Evolutionary conservation across 2,329 filamentous ascomycete species (phyloP).

Genomic region (Trichoderma breve): DNA sequence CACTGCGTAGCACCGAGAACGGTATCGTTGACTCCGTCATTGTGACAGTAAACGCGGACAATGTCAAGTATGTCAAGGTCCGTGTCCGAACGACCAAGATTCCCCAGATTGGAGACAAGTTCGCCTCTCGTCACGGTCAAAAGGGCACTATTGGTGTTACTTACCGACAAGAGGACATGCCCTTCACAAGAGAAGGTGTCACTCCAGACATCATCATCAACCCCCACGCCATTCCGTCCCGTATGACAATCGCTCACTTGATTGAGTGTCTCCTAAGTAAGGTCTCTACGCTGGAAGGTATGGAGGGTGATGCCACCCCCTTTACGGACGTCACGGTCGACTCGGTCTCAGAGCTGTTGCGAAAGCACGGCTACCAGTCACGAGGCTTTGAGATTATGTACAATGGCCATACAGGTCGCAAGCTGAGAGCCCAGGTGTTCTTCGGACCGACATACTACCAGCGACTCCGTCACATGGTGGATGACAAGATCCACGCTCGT

Average conservation of each 20-base stretch:
- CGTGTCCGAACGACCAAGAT: constrained; percentile 96
- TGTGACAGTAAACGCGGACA: constrained; percentile 91
- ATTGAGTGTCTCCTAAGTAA: constrained; percentile 98
- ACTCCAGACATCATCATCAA: constrained; percentile 98
- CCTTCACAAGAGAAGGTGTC: constrained; percentile 88
- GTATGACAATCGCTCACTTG: constrained; percentile 99
- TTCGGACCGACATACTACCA: constrained; percentile 98
- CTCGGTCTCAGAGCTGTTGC: constrained; percentile 80
- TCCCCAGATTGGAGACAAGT: constrained; percentile 98
- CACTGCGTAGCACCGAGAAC: constrained; percentile 90
- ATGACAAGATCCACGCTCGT: constrained; percentile 99
- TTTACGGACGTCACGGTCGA: constrained; percentile 98
- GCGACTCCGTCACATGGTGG: constrained; percentile 97
- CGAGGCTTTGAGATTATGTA: constrained; percentile 99
- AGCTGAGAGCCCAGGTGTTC: constrained; percentile 92
- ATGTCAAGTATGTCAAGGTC: constrained; percentile 94
- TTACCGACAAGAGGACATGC: constrained; percentile 97
- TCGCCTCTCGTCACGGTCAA: constrained; percentile 97
- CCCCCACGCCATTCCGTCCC: constrained; percentile 97
- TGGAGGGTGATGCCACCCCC: constrained; percentile 95
- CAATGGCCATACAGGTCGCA: constrained; percentile 93
- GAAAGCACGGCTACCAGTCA: constrained; percentile 90
- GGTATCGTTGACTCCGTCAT: constrained; percentile 94
- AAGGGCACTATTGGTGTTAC: constrained; percentile 99
- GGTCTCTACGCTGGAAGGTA: constrained; percentile 86